These are phyloP conservation scores for Aspergillus aculeatus DNA, from an alignment of 2,329 filamentous ascomycete genomes.

Conservation along the genomic window DNA sequence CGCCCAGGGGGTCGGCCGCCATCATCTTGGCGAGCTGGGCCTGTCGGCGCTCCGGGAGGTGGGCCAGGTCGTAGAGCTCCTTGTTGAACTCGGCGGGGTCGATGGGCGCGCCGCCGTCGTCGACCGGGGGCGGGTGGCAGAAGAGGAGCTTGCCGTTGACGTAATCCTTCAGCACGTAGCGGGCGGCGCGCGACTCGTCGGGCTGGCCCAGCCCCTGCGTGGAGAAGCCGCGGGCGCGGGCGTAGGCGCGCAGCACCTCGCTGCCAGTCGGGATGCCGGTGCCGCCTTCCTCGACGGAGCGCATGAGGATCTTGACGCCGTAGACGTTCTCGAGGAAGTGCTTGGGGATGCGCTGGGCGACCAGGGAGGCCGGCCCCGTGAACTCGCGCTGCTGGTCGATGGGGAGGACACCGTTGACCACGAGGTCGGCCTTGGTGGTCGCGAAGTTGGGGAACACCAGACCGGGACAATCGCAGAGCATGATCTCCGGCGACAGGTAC, in stretches of 20 bases:
- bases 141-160: slow-evolving; percentile 93
- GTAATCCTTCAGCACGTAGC: slow-evolving; percentile 92
- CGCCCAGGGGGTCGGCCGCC: slow-evolving; percentile 17
- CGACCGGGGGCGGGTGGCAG: slow-evolving; percentile 75
- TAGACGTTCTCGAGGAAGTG: slow-evolving; percentile 89
- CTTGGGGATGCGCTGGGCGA: slow-evolving; percentile 82
- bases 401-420: slow-evolving; percentile 89
- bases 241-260: slow-evolving; percentile 83
- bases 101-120: slow-evolving; percentile 45
- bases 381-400: slow-evolving; percentile 96
- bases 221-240: slow-evolving; percentile 82
- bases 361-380: slow-evolving; percentile 78
- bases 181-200: slow-evolving; percentile 86
- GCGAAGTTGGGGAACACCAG: slow-evolving; percentile 98
- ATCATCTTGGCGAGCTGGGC: slow-evolving; percentile 52
- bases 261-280: slow-evolving; percentile 80
- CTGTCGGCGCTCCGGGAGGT: slow-evolving; percentile 79
- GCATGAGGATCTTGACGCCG: slow-evolving; percentile 80
- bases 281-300: slow-evolving; percentile 86
- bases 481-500: slow-evolving; percentile 81
- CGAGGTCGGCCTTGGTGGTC: slow-evolving; percentile 91
- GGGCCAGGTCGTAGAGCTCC: slow-evolving; percentile 79
- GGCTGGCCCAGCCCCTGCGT: slow-evolving; percentile 87
- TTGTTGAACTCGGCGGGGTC: slow-evolving; percentile 78
- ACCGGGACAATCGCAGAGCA: slow-evolving; percentile 97